Conservation (phyloP, 1,139 yeast genomes). For the Entelexis sorbosivorans region DNA sequence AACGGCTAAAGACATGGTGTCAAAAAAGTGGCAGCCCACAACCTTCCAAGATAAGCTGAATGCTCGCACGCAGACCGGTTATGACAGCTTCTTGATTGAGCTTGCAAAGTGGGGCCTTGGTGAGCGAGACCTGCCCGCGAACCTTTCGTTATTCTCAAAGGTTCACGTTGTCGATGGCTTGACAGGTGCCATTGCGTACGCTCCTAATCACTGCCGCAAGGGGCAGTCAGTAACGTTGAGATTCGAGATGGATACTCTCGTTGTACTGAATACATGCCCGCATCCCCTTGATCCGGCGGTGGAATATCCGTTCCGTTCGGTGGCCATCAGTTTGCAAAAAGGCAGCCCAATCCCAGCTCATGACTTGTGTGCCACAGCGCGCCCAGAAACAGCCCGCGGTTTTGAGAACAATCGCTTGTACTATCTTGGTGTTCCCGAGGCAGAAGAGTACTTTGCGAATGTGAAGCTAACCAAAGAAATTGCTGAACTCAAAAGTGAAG, state of each 20-base stretch:
- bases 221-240: slow-evolving; percentile 10
- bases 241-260: slow-evolving; percentile 15
- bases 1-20: slow-evolving; percentile 6
- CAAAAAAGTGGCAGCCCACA: slow-evolving; percentile 10
- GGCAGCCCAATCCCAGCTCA: not conserved
- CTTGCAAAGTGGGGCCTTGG: slow-evolving; percentile 13
- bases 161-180: slow-evolving; percentile 1
- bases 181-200: slow-evolving; percentile 7
- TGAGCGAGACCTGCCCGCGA: slow-evolving; percentile 13
- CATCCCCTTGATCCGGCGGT: slow-evolving; percentile 12
- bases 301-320: slow-evolving; percentile 9
- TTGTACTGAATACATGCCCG: slow-evolving; percentile 14
- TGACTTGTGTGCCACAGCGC: not conserved
- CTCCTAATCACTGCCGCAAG: not conserved
- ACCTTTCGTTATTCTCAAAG: slow-evolving; percentile 10
- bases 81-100: slow-evolving; percentile 13
- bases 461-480: not conserved
- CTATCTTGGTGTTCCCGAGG: slow-evolving; percentile 5
- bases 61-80: slow-evolving; percentile 12
- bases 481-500: not conserved
- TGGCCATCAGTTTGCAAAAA: slow-evolving; percentile 2
- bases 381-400: slow-evolving; percentile 12
- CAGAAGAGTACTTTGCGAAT: not conserved
- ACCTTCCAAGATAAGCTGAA: slow-evolving; percentile 9
- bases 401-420: slow-evolving; percentile 14